A percentile compares a stretch with the other conserved stretches of the same genome.
These are phyloP conservation scores for Buddleja alternifolia DNA, from an alignment of 257 asterid genomes.

Conservation along the genomic window DNA sequence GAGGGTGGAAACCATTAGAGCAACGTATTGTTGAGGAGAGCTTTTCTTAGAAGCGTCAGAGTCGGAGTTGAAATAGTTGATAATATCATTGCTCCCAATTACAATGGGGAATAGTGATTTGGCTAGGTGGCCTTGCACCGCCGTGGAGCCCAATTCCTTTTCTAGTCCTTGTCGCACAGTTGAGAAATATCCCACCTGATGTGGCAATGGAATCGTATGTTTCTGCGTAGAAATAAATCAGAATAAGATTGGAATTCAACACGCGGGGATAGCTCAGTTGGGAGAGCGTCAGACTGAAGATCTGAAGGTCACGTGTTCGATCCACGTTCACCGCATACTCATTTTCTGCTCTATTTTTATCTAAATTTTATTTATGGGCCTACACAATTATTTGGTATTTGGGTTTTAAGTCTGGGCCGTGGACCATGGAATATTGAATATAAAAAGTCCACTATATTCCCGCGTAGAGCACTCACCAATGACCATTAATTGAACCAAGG, in stretches of 20 bases:
- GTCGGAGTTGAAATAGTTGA: slow-evolving; percentile 43
- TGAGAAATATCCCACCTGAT: slow-evolving; percentile 56
- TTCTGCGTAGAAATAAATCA: slow-evolving; percentile 34
- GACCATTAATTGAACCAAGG: too few species aligned
- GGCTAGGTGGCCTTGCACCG: slow-evolving; percentile 50
- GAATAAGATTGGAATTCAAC: too few species aligned
- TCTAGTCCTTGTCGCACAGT: slow-evolving; percentile 44
- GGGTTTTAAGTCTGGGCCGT: too few species aligned
- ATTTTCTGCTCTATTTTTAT: neutral
- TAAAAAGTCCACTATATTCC: too few species aligned
- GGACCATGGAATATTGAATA: too few species aligned
- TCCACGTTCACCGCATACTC: slow-evolving; percentile 71
- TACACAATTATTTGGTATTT: too few species aligned
- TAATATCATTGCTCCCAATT: slow-evolving; percentile 83
- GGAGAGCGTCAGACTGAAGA: slow-evolving; percentile 76
- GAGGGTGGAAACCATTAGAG: slow-evolving; percentile 63
- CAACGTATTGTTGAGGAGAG: slow-evolving; percentile 58
- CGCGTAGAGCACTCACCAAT: too few species aligned
- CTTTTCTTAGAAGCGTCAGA: slow-evolving; percentile 10
- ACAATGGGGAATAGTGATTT: slow-evolving; percentile 62
- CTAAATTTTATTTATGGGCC: too few species aligned
- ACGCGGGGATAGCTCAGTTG: slow-evolving; percentile 73
- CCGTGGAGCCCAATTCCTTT: slow-evolving; percentile 40
- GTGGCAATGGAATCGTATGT: slow-evolving; percentile 40
- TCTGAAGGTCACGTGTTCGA: slow-evolving; percentile 75